Conservation (phyloP, 2,329 filamentous ascomycete genomes). For the Arthrobotrys iridis region DNA sequence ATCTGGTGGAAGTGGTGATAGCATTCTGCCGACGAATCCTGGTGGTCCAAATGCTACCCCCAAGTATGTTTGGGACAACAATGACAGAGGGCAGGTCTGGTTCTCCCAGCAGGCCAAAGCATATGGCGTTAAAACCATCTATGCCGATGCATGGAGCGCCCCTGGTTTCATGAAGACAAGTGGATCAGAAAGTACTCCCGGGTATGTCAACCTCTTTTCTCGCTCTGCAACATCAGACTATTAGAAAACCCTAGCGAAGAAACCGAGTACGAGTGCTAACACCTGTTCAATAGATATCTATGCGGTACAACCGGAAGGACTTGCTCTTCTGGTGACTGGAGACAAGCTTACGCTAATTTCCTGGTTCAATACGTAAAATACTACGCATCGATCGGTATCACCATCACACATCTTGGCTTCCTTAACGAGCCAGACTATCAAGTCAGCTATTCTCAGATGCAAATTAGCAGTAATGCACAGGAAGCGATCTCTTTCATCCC, state of each 20-base stretch:
- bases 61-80: constrained; percentile 41
- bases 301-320: constrained; percentile 62
- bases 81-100: constrained; percentile 48
- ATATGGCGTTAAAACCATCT: constrained; percentile 50
- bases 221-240: too few species aligned
- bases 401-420: constrained; percentile 65
- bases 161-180: constrained; percentile 66
- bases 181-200: constrained; percentile 22
- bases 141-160: constrained; percentile 64
- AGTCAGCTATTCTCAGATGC: constrained; percentile 58
- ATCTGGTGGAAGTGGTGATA: constrained; percentile 62
- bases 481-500: constrained; percentile 46
- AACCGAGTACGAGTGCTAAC: background rate
- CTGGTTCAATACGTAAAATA: constrained; percentile 65
- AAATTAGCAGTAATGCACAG: constrained; percentile 44
- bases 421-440: constrained; percentile 65
- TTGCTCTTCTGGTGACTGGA: constrained; percentile 64
- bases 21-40: constrained; percentile 58
- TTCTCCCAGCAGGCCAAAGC: constrained; percentile 47
- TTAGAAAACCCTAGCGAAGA: too few species aligned
- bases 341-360: constrained; percentile 66
- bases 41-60: constrained; percentile 28
- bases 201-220: constrained; percentile 32
- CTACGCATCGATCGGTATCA: constrained; percentile 64
- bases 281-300: constrained; percentile 56